Base-by-base conservation (phyloP, 2,329 filamentous ascomycete species). In the Ceratocystis cubensis region DNA sequence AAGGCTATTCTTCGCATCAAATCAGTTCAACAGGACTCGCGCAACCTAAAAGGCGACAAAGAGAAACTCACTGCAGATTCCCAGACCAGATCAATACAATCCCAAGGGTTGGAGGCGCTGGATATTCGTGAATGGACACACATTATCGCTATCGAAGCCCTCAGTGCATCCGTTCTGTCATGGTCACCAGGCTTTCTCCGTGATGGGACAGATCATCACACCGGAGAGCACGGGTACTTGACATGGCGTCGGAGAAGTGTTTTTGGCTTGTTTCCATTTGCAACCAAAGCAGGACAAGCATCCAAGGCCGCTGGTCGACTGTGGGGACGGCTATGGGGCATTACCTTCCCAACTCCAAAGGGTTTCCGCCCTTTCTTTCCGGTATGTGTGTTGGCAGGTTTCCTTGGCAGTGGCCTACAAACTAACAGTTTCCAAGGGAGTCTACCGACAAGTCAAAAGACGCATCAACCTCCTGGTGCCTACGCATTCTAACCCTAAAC, bases 71-170 rank as follows among this genome's bases (percentile, higher is more conserved):
- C 48, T 4, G 56, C 28, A 59, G 56, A 37, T n/a, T 30, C 13
- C 5, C 28, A 59, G 17, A 4, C 56, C n/a, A n/a, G 28, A 28
- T 1, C 28, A 59, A n/a, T 15, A 59, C 25, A 37, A 20, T 30
- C 15, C 3, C 17, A 30, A n/a, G 28, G 33, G 25, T n/a, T 28
- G 22, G 2, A 5, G 22, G 74, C 77, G 33, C 70, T 82, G 3
- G 79, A 82, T 66, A 70, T 83, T 20, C 79, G 79, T 63, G 78
- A 81, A 65, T 83, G 81, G 81, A 82, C 82, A 80, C 81, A 83
- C 71, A 82, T 83, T 66, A 74, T 81, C 20, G 77, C 76, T 1
- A 79, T 83, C 37, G 81, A 83, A 69, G 81, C 78, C 25, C 76
- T 83, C 1, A 77, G 78, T 0, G 79, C 79, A 0, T 72, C 77